phyloP scores from a whole-genome alignment of 1,139 yeast species.

The Magnusiomyces ingens region DNA sequence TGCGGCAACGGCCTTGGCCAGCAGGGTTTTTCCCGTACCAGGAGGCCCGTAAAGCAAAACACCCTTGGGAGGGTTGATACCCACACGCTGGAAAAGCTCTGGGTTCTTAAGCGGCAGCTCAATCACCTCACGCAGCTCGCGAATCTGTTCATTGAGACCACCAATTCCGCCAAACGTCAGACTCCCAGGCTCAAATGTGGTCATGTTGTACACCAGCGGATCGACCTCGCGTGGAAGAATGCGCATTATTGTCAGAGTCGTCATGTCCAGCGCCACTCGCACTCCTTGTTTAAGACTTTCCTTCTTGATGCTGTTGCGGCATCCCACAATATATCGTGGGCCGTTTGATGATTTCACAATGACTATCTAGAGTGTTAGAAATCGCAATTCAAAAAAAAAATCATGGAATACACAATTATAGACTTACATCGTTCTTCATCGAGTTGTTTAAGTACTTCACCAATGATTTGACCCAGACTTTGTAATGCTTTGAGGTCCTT shows the following conservation, averaged over 20 bases:
- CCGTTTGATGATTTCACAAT: conserved; percentile 97
- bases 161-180: conserved; percentile 94
- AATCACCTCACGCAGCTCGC: conserved; percentile 95
- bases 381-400: neutral
- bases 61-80: conserved; percentile 97
- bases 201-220: conserved; percentile 97
- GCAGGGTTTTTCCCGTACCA: conserved; percentile 93
- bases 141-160: conserved; percentile 90
- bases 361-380: conserved; percentile 26
- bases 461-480: conserved; percentile 95
- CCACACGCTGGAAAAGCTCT: conserved; percentile 89
- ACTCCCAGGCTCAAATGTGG: conserved; percentile 95
- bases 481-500: conserved; percentile 90
- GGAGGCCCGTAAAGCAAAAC: conserved; percentile 98
- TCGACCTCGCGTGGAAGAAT: conserved; percentile 97
- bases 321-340: conserved; percentile 96
- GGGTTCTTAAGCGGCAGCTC: conserved; percentile 97
- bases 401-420: neutral
- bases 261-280: conserved; percentile 95
- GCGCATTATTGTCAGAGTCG: conserved; percentile 96
- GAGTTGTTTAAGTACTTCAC: conserved; percentile 92
- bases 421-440: conserved; percentile 71
- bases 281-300: conserved; percentile 85
- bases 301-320: conserved; percentile 82
- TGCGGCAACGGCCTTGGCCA: conserved; percentile 98